Evolutionary conservation across 345 rosid genomes (phyloP).

Genomic region (Limnanthes douglasii): DNA sequence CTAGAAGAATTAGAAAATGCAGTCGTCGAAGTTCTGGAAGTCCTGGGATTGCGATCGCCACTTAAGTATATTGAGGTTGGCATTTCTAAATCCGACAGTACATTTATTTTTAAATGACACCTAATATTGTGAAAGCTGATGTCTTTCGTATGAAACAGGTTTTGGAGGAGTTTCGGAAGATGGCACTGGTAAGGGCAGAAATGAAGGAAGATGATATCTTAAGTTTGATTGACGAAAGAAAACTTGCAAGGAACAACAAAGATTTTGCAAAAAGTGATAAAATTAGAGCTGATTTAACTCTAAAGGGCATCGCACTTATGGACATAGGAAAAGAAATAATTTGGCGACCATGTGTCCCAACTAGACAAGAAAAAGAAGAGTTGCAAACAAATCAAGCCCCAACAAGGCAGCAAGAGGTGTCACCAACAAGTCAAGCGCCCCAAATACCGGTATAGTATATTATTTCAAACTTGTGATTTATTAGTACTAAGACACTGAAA

Average conservation of each 20-base stretch:
- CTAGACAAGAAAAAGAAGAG: too few species aligned
- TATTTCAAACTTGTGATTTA: too few species aligned
- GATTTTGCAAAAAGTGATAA: conserved; percentile 56
- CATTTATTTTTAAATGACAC: background rate
- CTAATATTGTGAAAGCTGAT: background rate
- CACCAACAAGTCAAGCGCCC: too few species aligned
- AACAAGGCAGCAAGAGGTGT: too few species aligned
- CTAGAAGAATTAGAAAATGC: conserved; percentile 43
- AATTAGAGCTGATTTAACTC: conserved; percentile 47
- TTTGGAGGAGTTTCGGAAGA: conserved; percentile 44
- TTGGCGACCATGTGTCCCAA: conserved; percentile 83
- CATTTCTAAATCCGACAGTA: background rate
- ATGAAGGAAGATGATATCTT: conserved; percentile 37
- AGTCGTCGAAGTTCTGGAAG: conserved; percentile 35
- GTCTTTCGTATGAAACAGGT: conserved; percentile 13
- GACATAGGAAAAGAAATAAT: conserved; percentile 60
- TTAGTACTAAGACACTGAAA: too few species aligned
- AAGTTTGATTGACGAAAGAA: conserved; percentile 40
- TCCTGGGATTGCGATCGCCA: conserved; percentile 49
- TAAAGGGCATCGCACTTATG: conserved; percentile 70
- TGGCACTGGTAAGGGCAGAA: conserved; percentile 55
- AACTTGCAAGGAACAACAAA: conserved; percentile 40
- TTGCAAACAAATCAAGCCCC: too few species aligned
- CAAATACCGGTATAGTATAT: too few species aligned
- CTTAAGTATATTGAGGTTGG: conserved; percentile 38